phyloP scores from a whole-genome alignment of 2,329 filamentous ascomycete genomes.

The Thelonectria blattea region DNA sequence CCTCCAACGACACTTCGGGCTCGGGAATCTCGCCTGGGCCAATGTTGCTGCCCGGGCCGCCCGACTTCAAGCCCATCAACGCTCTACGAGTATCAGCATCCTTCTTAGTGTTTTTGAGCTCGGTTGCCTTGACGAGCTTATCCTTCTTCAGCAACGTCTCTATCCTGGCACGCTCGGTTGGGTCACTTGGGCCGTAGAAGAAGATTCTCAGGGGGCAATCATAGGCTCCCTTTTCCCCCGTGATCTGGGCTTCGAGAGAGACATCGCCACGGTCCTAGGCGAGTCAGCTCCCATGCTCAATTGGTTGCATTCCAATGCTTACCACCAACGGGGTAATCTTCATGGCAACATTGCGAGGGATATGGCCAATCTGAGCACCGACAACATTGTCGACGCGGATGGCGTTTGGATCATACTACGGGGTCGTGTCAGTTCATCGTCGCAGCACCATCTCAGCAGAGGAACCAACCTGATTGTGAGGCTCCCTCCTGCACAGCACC shows the following conservation, averaged over 20 bases:
- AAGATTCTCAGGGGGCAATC: slow-evolving; percentile 76
- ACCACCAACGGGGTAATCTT: slow-evolving; percentile 78
- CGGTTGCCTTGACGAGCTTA: slow-evolving; percentile 64
- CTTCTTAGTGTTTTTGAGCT: slow-evolving; percentile 60
- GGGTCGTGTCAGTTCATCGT: slow-evolving; percentile 5
- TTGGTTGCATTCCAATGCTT: slow-evolving; percentile 29
- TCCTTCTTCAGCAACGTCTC: slow-evolving; percentile 68
- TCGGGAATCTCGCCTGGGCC: slow-evolving; percentile 36
- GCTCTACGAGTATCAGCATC: slow-evolving; percentile 60
- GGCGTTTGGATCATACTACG: slow-evolving; percentile 73
- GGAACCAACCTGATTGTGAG: slow-evolving; percentile 59
- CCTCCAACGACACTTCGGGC: slow-evolving; percentile 59
- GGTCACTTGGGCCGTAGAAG: slow-evolving; percentile 71
- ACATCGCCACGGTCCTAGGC: slow-evolving; percentile 64
- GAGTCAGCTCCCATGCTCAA: slow-evolving; percentile 20
- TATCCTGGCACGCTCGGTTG: slow-evolving; percentile 57
- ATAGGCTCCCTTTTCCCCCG: slow-evolving; percentile 67
- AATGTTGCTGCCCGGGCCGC: slow-evolving; percentile 47
- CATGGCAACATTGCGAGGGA: slow-evolving; percentile 69
- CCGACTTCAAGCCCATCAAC: slow-evolving; percentile 48
- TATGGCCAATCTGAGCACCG: slow-evolving; percentile 77
- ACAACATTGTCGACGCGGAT: slow-evolving; percentile 81
- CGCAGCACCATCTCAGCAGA: neutral
- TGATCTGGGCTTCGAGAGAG: slow-evolving; percentile 71
- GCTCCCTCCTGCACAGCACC: slow-evolving; percentile 69